Base-by-base conservation (phyloP, 257 asterid genomes). In the Gentiana straminea region DNA sequence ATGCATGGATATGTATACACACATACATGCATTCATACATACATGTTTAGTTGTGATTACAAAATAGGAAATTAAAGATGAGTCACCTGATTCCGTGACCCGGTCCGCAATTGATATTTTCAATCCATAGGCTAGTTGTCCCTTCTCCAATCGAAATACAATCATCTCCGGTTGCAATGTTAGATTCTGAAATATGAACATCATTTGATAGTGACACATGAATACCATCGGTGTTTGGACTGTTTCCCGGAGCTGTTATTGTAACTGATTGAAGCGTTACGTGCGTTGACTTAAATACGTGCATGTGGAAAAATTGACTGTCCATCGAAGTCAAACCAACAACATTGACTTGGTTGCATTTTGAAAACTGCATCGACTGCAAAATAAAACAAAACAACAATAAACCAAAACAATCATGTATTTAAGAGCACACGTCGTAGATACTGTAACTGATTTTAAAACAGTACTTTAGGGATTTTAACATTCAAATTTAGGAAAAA, bases 201-300 rank as follows among this genome's bases (percentile, higher is more conserved):
- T 61, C 64, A 0, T 79, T 56, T 0, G 89, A 81, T 3, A 58
- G 69, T 24, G 71, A 55, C 13, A 81, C 68, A 8, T 81, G 83
- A 15, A 79, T 71, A 2, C 86, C 86, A 5, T 81, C 86, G 2
- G 89, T 81, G 73, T 79, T 82, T 2, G 86, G 90, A 53, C 82
- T 82, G 41, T 60, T 54, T 12, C 56, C 82, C 0, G 79, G 80
- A 1, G 84, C 86, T 3, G 72, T 60, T 11, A 77, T 44, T 39
- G 33, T 74, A 50, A 70, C 43, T 24, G 62, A 57, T 0, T 35
- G 58, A 4, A 82, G 32, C 9, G 34, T 63, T 10, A 55, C 86
- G 35, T 74, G 73, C 10, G 55, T 70, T 45, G 80, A 62, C 1
- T 78, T 78, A 24, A 70, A 58, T 3, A 82, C 35, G 0, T 70